Base-by-base conservation (phyloP, 2,329 filamentous ascomycete genomes). In the Diaporthe caulivora region DNA sequence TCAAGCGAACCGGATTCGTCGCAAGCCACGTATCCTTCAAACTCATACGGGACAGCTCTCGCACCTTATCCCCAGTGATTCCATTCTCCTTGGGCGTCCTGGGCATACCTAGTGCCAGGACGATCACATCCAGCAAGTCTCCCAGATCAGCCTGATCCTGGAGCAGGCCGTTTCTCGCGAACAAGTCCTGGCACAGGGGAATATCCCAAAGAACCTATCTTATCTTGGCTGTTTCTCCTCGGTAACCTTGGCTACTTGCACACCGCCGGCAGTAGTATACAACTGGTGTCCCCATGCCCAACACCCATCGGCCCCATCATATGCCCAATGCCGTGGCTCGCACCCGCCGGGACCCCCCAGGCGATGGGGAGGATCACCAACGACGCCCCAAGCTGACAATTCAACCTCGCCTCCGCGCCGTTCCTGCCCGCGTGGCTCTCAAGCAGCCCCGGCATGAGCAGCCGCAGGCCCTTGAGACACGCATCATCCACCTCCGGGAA, bases 201-300 rank as follows among this genome's bases (percentile, higher is more conserved):
- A 83, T 79, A 1, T 75, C 72, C 77, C 85, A 84, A 7, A 89
- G 78, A 10, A 85, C 81, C 7, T 83, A 77, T 10, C 79, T 78
- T 1, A 87, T 80, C 2, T 79, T 80, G 13, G 79, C 77, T 89
- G 88, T 71, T 73, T 74, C 51, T 80, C 80, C 74, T 83, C 82
- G 8, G 84, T 84, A 64, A 83, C 79, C 47, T 78, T 79, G 2
- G 82, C 81, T 84, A 91, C 77, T 87, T 88, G 77, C 87, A 87
- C 8, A 92, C 88, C 0, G 86, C 84, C 0, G 89, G 89, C 47
- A 87, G 82, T 71, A 89, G 82, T 58, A 88, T 86, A 77, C 86
- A 92, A 76, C 87, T 89, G 37, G 89, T 92, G 79, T 90, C 89
- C 15, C 90, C 90, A 77, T 92, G 89, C 0, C 87, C 86, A 2